phyloP scores from a whole-genome alignment of 805 yeast species.

The Saccharomycopsis microspora region DNA sequence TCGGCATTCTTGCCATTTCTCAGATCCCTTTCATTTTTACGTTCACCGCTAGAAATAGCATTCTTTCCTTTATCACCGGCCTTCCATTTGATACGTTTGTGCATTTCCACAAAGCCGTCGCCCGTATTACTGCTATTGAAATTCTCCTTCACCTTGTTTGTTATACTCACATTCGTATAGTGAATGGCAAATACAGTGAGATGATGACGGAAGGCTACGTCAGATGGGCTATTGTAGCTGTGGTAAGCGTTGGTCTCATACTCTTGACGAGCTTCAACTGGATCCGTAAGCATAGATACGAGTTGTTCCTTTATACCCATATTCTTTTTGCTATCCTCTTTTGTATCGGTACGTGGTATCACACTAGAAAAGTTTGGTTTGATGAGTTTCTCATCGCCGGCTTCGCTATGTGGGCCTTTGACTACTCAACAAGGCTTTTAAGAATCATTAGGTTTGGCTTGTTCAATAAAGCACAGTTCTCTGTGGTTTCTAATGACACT shows the following conservation, averaged over 20 bases:
- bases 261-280: constrained; percentile 37
- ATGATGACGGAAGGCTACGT: constrained; percentile 23
- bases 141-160: constrained; percentile 5
- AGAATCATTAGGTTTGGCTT: constrained; percentile 48
- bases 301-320: constrained; percentile 46
- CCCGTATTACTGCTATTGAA: constrained; percentile 31
- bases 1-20: constrained; percentile 38
- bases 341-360: constrained; percentile 46
- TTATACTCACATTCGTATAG: constrained; percentile 19
- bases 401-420: constrained; percentile 61
- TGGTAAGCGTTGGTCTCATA: constrained; percentile 31
- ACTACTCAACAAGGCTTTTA: constrained; percentile 44
- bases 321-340: constrained; percentile 42
- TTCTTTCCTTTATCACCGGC: constrained; percentile 50
- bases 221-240: constrained; percentile 36
- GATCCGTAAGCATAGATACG: constrained; percentile 48
- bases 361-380: constrained; percentile 39
- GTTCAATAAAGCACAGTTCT: constrained; percentile 30
- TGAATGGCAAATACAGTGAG: constrained; percentile 17
- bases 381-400: constrained; percentile 40
- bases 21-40: constrained; percentile 47
- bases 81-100: constrained; percentile 50
- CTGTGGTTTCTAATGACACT: constrained; percentile 35
- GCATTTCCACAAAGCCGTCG: constrained; percentile 55
- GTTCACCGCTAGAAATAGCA: constrained; percentile 67